Evolutionary conservation across 1,139 yeast species (phyloP).

Genomic region (Hanseniaspora uvarum): DNA sequence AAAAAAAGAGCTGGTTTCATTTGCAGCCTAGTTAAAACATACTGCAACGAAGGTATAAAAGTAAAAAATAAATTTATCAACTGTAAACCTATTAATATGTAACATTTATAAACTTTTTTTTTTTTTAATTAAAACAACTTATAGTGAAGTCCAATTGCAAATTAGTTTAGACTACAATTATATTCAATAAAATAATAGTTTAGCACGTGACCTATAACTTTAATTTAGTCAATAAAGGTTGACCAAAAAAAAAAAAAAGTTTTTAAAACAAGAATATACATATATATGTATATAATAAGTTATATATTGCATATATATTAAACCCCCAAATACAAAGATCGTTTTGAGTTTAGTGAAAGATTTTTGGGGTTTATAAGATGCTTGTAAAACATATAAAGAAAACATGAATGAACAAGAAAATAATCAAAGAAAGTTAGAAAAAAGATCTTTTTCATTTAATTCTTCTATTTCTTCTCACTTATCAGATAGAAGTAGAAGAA

Average conservation of each 20-base stretch:
- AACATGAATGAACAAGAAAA: not conserved
- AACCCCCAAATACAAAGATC: not conserved
- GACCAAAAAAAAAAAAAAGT: not conserved
- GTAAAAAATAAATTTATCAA: not conserved
- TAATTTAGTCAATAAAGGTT: not conserved
- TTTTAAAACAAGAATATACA: not conserved
- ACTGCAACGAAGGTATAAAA: not conserved
- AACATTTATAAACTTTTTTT: not conserved
- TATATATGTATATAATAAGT: not conserved
- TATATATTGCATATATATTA: too few species aligned
- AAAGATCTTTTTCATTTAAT: not conserved
- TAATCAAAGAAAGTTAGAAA: not conserved
- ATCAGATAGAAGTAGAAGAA: not conserved
- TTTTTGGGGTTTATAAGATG: not conserved
- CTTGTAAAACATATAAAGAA: not conserved
- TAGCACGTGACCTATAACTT: not conserved
- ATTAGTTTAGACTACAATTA: not conserved
- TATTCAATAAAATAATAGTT: not conserved
- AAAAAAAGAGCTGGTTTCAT: not conserved
- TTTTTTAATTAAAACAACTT: not conserved
- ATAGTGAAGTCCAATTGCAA: not conserved
- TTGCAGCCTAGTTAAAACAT: not conserved
- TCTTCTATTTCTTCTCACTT: slow-evolving; percentile 5
- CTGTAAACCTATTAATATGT: not conserved
- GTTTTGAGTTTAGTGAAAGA: not conserved